Evolutionary conservation across 2,329 filamentous ascomycete genomes (phyloP), one percentile per base, ranked within the genome.

Genomic region (Stagonosporopsis chrysanthemi): DNA sequence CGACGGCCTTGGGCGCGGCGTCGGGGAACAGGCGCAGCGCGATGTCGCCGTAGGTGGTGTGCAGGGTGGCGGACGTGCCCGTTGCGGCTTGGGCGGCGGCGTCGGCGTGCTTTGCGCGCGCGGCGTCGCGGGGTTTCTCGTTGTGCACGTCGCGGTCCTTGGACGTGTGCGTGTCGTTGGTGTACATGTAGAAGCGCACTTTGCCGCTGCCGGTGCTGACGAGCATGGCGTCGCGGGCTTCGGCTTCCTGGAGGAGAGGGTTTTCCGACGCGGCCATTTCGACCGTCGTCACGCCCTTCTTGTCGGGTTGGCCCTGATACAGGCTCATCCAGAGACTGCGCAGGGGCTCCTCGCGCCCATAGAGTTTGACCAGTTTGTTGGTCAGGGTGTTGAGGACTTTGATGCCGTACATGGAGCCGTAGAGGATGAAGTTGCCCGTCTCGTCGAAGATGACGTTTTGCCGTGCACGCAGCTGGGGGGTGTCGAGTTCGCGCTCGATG

Each of bases 181-280:
- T 97, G 77, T 97, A 99, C 87, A 98, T 92, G 83, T 97, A 99
- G 79, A 99, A 99, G 38, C 96, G 90, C 26, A 90, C 86, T 78
- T 97, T 98, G 61, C 88, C 90, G 42, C 90, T 88, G 0, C 88
- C 94, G 0, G 95, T 98, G 9, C 86, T 84, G 41, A 96, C 85
- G 7, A 99, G 82, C 71, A 98, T 94, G 0, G 96, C 93, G 73
- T 99, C 95, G 60, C 93, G 86, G 19, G 88, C 86, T 77, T 97
- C 94, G 1, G 95, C 91, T 80, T 97, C 93, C 71, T 95, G 91
- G 2, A 99, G 84, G 1, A 99, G 84, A 0, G 96, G 95, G 74
- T 99, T 99, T 67, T 86, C 90, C 31, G 91, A 96, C 0, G 96
- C 95, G 1, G 95, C 96, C 95, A 99, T 99, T 64, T 93, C 93